Percentiles rank a stretch among this genome's conserved stretches.
Evolutionary conservation across 2,329 filamentous ascomycete genomes (phyloP).

Genomic region (Magnaporthales sp.): DNA sequence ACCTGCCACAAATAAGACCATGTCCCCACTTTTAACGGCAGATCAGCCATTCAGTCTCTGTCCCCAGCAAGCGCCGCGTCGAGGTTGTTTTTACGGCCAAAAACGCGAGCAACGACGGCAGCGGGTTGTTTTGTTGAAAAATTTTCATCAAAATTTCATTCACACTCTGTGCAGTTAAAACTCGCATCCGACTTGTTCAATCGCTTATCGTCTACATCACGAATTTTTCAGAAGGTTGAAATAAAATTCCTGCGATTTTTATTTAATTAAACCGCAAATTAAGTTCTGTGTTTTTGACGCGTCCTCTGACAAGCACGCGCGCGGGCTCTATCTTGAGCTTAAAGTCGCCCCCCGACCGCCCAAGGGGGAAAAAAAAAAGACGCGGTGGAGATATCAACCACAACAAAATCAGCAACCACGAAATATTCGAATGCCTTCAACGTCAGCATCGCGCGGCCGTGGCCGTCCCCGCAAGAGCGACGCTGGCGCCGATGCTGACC

Average conservation of each 20-base stretch:
- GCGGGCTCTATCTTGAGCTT: not conserved
- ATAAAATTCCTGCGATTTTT: not conserved
- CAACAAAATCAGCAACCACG: not conserved
- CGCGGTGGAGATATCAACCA: not conserved
- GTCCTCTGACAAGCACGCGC: not conserved
- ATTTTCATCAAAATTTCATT: not conserved
- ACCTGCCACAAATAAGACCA: not conserved
- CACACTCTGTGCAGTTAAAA: not conserved
- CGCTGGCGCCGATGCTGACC: not conserved
- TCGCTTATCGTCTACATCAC: not conserved
- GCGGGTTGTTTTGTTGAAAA: not conserved
- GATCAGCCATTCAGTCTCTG: not conserved
- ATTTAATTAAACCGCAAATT: not conserved
- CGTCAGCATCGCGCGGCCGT: not conserved
- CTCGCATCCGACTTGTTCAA: not conserved
- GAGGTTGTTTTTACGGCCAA: not conserved
- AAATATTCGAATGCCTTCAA: not conserved
- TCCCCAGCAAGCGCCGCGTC: not conserved
- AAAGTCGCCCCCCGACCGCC: not conserved
- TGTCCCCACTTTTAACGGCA: not conserved
- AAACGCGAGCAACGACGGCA: not conserved
- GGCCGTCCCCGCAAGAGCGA: slow-evolving; percentile 7
- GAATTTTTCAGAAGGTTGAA: not conserved
- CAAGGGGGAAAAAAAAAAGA: not conserved
- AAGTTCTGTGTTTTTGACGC: not conserved